A percentile compares a stretch with the other conserved stretches of the same genome.
phyloP scores from a whole-genome alignment of 306 rosid species.

The cucumber (Cucumis sativus) region Cucumber_9930_V3 NC_026660.2:4332501-4333000 shows the following conservation, averaged over 20 bases:
- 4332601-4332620: slow-evolving; percentile 4
- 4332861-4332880: not conserved
- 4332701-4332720: slow-evolving; percentile 7
- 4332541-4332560: slow-evolving; percentile 89
- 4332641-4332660: too few species aligned
- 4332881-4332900: too few species aligned
- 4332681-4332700: too few species aligned
- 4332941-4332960: not conserved
- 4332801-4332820: not conserved
- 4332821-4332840: not conserved
- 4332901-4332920: not conserved
- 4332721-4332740: slow-evolving; percentile 1
- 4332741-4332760: slow-evolving; percentile 1
- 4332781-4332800: not conserved
- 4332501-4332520: slow-evolving; percentile 79
- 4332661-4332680: too few species aligned
- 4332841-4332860: not conserved
- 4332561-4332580: slow-evolving; percentile 41
- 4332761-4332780: not conserved
- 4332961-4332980: not conserved
- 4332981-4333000: not conserved
- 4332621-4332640: not conserved
- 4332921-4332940: not conserved
- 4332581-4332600: slow-evolving; percentile 50
- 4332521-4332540: slow-evolving; percentile 94